phyloP scores from a whole-genome alignment of 768 basidiomycete genomes.

The Collybia nuda region DNA sequence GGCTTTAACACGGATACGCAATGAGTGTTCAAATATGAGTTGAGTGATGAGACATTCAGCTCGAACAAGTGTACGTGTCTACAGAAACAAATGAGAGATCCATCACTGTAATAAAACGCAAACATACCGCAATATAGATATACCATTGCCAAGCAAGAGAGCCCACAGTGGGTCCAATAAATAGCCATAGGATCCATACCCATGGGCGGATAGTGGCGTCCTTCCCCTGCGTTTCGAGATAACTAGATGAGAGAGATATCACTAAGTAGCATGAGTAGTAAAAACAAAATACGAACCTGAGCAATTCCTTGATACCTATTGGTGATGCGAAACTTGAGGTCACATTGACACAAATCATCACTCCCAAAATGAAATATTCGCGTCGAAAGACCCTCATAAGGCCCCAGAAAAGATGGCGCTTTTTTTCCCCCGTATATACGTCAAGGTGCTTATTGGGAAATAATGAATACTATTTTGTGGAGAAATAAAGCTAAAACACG shows the following conservation, averaged over 20 bases:
- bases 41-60: conserved; percentile 44
- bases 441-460: conserved; percentile 31
- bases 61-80: conserved; percentile 47
- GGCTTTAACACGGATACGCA: conserved; percentile 63
- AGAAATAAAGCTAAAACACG: conserved; percentile 5
- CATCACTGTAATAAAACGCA: neutral
- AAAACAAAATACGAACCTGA: conserved; percentile 34
- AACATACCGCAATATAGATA: conserved; percentile 41
- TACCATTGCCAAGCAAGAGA: conserved; percentile 55
- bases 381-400: conserved; percentile 37
- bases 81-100: conserved; percentile 15
- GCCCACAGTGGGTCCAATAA: conserved; percentile 43
- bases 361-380: conserved; percentile 29
- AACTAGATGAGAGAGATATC: conserved; percentile 27
- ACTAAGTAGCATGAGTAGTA: neutral
- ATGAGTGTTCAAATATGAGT: conserved; percentile 42
- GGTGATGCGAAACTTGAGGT: conserved; percentile 32
- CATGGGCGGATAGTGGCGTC: conserved; percentile 56
- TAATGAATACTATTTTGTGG: no score
- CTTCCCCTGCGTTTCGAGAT: conserved; percentile 55
- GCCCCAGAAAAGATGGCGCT: conserved; percentile 45
- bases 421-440: conserved; percentile 35
- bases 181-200: conserved; percentile 62
- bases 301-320: conserved; percentile 38
- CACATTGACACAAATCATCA: conserved; percentile 25